These are phyloP conservation scores for Albifimbria verrucaria DNA, from an alignment of 2,329 filamentous ascomycete species.

Conservation along the genomic window DNA sequence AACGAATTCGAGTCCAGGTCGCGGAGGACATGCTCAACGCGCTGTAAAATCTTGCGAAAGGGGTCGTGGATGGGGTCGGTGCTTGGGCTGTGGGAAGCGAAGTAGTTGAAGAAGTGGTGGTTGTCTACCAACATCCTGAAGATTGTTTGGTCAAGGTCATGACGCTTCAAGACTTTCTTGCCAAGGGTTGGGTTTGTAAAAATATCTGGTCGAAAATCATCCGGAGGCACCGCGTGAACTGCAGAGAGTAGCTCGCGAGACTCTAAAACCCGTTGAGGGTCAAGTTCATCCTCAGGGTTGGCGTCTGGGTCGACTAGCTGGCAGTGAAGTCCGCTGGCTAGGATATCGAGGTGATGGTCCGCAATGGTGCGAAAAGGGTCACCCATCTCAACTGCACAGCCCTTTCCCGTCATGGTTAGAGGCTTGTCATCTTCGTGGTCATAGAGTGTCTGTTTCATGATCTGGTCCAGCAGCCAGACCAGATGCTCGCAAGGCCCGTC, in stretches of 20 bases:
- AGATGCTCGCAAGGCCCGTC: constrained; percentile 45
- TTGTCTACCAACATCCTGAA: constrained; percentile 53
- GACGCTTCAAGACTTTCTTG: constrained; percentile 35
- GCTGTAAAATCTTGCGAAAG: constrained; percentile 46
- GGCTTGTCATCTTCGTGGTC: constrained; percentile 31
- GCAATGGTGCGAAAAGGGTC: constrained; percentile 47
- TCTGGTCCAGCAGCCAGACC: constrained; percentile 52
- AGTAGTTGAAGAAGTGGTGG: constrained; percentile 52
- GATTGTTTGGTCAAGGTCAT: constrained; percentile 48
- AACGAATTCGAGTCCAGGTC: constrained; percentile 35
- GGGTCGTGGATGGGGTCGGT: constrained; percentile 41
- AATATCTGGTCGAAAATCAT: constrained; percentile 46
- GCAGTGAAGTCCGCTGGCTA: constrained; percentile 51
- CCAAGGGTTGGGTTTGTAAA: constrained; percentile 27
- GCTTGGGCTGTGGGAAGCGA: constrained; percentile 42
- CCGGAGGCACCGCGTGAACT: constrained; percentile 33
- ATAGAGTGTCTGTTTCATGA: constrained; percentile 45
- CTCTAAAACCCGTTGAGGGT: constrained; percentile 41
- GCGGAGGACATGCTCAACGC: constrained; percentile 43
- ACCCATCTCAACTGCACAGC: constrained; percentile 43
- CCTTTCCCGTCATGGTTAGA: constrained; percentile 39
- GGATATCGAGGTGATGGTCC: constrained; percentile 47
- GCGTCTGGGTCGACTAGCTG: constrained; percentile 32
- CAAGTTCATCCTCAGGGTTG: constrained; percentile 23
- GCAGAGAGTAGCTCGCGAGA: constrained; percentile 49